Evolutionary conservation across 331 rosid species (phyloP).

Genomic region (Malus hybrid): DNA sequence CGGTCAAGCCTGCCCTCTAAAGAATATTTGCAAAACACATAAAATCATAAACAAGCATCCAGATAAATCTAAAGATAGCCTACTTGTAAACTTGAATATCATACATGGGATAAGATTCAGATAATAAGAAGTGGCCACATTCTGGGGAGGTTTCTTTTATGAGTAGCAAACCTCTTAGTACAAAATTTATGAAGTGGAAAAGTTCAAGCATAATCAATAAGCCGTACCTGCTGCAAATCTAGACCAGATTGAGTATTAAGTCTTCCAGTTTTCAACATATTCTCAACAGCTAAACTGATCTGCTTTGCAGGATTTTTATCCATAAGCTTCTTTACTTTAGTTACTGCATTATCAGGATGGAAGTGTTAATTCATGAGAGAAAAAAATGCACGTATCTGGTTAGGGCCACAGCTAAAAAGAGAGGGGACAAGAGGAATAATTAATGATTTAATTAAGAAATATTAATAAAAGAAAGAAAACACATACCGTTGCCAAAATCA

Average conservation of each 20-base stretch:
- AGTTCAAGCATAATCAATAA: slow-evolving; percentile 7
- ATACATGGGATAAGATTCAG: too few relatives aligned
- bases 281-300: slow-evolving; percentile 53
- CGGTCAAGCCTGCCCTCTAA: slow-evolving; percentile 85
- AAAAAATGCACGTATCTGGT: not conserved
- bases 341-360: slow-evolving; percentile 38
- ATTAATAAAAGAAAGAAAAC: not conserved
- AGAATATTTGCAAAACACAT: slow-evolving; percentile 15
- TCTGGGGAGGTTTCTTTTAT: not conserved
- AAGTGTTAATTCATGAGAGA: slow-evolving; percentile 3
- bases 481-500: slow-evolving; percentile 50
- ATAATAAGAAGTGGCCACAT: not conserved
- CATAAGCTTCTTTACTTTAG: slow-evolving; percentile 51
- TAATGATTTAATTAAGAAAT: not conserved
- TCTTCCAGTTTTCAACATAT: slow-evolving; percentile 80
- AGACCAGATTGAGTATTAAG: slow-evolving; percentile 53
- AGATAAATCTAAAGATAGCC: not conserved
- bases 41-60: slow-evolving; percentile 2
- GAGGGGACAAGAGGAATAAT: not conserved
- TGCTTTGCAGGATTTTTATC: slow-evolving; percentile 46
- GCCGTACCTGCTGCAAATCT: slow-evolving; percentile 89
- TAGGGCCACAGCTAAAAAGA: not conserved
- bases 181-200: not conserved
- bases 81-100: not conserved
- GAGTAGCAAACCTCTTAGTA: not conserved